Evolutionary conservation across 345 rosid species (phyloP).

Genomic region (Durio zibethinus): DNA sequence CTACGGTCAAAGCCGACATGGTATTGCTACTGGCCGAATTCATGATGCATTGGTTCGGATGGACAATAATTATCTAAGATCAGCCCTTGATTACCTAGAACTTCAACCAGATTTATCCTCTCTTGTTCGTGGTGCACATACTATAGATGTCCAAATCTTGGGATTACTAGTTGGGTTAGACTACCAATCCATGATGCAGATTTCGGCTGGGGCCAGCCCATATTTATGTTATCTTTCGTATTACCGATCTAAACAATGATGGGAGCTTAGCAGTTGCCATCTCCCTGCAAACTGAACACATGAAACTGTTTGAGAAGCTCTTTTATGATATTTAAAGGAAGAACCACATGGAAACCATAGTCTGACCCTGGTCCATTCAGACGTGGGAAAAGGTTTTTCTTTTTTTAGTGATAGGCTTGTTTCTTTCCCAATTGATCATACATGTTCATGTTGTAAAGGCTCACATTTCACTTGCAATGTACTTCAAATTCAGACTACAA

Average conservation of each 20-base stretch:
- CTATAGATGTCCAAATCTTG: conserved; percentile 82
- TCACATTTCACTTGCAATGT: conserved; percentile 10
- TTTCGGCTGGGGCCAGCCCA: conserved; percentile 93
- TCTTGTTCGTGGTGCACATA: conserved; percentile 78
- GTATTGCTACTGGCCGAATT: conserved; percentile 68
- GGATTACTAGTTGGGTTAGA: conserved; percentile 88
- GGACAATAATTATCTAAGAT: conserved; percentile 82
- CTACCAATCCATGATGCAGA: conserved; percentile 87
- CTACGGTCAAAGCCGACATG: conserved; percentile 70
- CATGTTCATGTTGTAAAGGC: background rate
- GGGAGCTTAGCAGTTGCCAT: conserved; percentile 82
- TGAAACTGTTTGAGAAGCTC: conserved; percentile 69
- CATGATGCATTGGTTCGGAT: conserved; percentile 76
- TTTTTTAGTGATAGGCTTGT: background rate
- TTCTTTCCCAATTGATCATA: background rate
- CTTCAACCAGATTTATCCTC: conserved; percentile 79
- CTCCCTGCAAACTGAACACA: conserved; percentile 68
- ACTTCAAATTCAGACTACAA: background rate
- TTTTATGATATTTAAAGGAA: conserved; percentile 38
- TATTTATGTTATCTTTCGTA: conserved; percentile 73
- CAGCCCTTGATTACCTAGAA: conserved; percentile 93
- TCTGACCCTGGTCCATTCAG: background rate
- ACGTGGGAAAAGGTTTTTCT: background rate
- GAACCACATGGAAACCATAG: background rate
- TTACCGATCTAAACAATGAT: conserved; percentile 65